Percentiles rank a stretch among this genome's conserved stretches.
These are phyloP conservation scores for Tubosaeta brunneosetosa DNA, from an alignment of 768 basidiomycete genomes.

Conservation along the genomic window DNA sequence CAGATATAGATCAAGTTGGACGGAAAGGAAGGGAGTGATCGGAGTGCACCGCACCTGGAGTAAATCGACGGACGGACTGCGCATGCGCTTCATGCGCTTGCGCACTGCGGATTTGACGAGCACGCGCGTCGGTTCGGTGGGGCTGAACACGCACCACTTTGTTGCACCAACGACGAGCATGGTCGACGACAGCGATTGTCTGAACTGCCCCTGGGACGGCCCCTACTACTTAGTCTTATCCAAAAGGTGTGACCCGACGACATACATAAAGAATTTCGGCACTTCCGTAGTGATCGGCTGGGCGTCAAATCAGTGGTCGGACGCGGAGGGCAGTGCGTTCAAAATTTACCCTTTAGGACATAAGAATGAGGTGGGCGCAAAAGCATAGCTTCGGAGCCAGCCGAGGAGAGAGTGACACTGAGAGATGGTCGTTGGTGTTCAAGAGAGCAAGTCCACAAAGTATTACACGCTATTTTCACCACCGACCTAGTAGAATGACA, in stretches of 20 bases:
- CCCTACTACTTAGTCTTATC: background rate
- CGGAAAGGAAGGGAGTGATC: background rate
- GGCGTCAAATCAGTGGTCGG: slow-evolving; percentile 10
- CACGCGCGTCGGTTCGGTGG: slow-evolving; percentile 44
- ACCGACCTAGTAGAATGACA: too few relatives aligned
- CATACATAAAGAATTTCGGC: slow-evolving; percentile 78
- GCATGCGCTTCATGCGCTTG: slow-evolving; percentile 70
- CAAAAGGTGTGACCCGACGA: slow-evolving; percentile 3
- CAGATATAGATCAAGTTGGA: background rate
- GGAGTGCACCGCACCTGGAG: slow-evolving; percentile 51
- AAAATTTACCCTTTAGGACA: slow-evolving; percentile 23
- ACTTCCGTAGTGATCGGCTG: slow-evolving; percentile 85
- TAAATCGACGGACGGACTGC: slow-evolving; percentile 54
- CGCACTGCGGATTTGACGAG: slow-evolving; percentile 59
- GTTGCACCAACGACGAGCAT: slow-evolving; percentile 63
- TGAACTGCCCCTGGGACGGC: slow-evolving; percentile 62
- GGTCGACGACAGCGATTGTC: slow-evolving; percentile 38
- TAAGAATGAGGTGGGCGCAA: background rate
- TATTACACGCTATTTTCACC: too few relatives aligned
- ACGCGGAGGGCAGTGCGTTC: background rate
- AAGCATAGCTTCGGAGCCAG: too few relatives aligned
- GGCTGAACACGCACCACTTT: slow-evolving; percentile 81
- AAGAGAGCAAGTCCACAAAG: too few relatives aligned
- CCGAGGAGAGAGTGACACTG: too few relatives aligned
- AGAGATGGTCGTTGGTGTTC: too few relatives aligned